Conservation (phyloP, 192 early-diverging fungal genomes). For the Rhizophagus clarus region DNA sequence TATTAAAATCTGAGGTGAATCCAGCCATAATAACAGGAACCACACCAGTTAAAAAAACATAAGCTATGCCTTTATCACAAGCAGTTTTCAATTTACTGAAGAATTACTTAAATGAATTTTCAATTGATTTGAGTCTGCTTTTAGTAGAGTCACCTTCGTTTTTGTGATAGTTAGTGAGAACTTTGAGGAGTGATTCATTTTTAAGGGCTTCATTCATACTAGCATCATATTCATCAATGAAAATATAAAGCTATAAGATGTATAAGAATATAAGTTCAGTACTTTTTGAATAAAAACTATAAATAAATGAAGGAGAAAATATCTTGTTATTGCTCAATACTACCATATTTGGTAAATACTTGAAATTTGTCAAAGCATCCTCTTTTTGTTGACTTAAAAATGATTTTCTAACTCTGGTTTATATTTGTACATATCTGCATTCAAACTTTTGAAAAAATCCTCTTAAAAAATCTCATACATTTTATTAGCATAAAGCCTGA, state of each 20-base stretch:
- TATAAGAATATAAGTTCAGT: slow-evolving; percentile 6
- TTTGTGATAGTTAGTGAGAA: too few species aligned
- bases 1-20: slow-evolving; percentile 29
- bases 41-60: slow-evolving; percentile 27
- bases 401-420: background rate
- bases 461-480: background rate
- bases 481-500: background rate
- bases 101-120: slow-evolving; percentile 26
- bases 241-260: slow-evolving; percentile 20
- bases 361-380: background rate
- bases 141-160: background rate
- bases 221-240: slow-evolving; percentile 19
- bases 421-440: background rate
- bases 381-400: background rate
- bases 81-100: slow-evolving; percentile 26
- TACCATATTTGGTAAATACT: background rate
- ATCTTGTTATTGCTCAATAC: background rate
- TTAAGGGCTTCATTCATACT: slow-evolving; percentile 8
- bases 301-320: background rate
- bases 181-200: slow-evolving; percentile 22
- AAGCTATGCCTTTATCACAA: slow-evolving; percentile 26
- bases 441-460: slow-evolving; percentile 11
- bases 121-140: slow-evolving; percentile 24
- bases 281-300: slow-evolving; percentile 8
- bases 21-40: slow-evolving; percentile 17